Base-by-base conservation (phyloP, 495 filamentous ascomycete species). In the Trichoderma orchidacearum region DNA sequence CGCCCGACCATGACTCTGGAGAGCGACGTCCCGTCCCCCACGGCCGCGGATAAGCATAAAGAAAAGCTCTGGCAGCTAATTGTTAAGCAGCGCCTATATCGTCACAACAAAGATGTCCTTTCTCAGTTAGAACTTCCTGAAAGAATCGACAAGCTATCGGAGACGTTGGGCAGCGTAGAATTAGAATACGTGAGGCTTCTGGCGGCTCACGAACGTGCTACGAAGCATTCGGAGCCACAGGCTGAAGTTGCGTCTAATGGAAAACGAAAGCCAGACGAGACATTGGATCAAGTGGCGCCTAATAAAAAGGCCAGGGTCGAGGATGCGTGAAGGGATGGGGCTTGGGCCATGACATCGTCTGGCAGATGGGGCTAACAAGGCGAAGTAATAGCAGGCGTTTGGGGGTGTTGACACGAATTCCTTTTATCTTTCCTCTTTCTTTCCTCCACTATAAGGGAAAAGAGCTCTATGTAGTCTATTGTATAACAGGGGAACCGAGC, bases 41-140 rank as follows among this genome's bases (percentile, higher is more conserved):
- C 68, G 1, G 59, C 69, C 60, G 65, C 66, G 31, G 63, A 70
- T 45, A 61, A 70, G 58, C 72, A 75, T 59, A 65, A 68, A 30
- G 94, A 88, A 66, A 82, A 80, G 61, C 85, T 91, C 64, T 96
- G 91, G 91, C 77, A 85, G 56, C 72, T 94, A 64, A 76, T 90
- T 21, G 80, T 85, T 30, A 96, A 96, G 70, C 81, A 87, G 68
- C 74, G 92, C 34, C 70, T 96, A 13, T 91, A 85, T 65, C 82
- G 83, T 56, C 86, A 87, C 54, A 92, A 91, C 63, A 75, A 77
- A 51, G 85, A 94, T 61, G 67, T 80, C 51, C 78, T 99, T 11
- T 80, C 80, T 18, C 89, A 96, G 73, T 60, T 96, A 35, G 89
- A 95, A 60, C 68, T 79, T 27, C 66, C 67, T 5, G 92, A 96